phyloP scores from a whole-genome alignment of 257 asterid species.

The Buddleja alternifolia region DNA sequence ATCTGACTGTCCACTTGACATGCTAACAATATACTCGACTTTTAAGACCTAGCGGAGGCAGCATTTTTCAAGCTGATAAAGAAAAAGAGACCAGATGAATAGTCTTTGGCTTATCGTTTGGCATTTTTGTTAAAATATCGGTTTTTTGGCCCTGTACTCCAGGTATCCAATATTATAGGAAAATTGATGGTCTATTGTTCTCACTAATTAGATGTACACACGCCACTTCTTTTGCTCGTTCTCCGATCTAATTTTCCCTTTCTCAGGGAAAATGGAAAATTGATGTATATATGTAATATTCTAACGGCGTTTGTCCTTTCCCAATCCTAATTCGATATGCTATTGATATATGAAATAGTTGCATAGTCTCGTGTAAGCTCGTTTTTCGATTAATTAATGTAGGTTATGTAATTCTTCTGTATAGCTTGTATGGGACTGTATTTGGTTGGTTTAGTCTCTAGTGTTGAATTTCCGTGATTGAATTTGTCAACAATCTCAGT shows the following conservation, averaged over 20 bases:
- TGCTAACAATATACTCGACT: slow-evolving; percentile 56
- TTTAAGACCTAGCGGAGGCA: slow-evolving; percentile 35
- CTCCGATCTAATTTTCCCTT: slow-evolving; percentile 17
- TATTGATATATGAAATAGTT: not conserved
- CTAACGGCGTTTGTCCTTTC: slow-evolving; percentile 34
- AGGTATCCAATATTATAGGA: slow-evolving; percentile 52
- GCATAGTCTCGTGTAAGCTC: not conserved
- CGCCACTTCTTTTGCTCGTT: slow-evolving; percentile 13
- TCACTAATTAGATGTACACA: slow-evolving; percentile 58
- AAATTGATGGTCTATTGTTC: slow-evolving; percentile 33
- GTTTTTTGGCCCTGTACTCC: slow-evolving; percentile 32
- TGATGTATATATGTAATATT: slow-evolving; percentile 53
- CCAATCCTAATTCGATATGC: slow-evolving; percentile 15
- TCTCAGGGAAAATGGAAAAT: slow-evolving; percentile 40
- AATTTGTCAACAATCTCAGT: too few relatives aligned
- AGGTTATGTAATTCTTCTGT: too few relatives aligned
- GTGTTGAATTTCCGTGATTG: too few relatives aligned
- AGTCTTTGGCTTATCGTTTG: slow-evolving; percentile 44
- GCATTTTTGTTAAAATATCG: slow-evolving; percentile 39
- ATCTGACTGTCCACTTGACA: slow-evolving; percentile 41
- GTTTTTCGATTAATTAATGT: too few relatives aligned
- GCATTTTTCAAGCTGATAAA: slow-evolving; percentile 29
- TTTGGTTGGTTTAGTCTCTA: too few relatives aligned
- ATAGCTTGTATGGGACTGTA: too few relatives aligned
- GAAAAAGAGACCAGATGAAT: slow-evolving; percentile 37